Conservation (phyloP, 148 eudicot genomes). For the Silene latifolia region DNA sequence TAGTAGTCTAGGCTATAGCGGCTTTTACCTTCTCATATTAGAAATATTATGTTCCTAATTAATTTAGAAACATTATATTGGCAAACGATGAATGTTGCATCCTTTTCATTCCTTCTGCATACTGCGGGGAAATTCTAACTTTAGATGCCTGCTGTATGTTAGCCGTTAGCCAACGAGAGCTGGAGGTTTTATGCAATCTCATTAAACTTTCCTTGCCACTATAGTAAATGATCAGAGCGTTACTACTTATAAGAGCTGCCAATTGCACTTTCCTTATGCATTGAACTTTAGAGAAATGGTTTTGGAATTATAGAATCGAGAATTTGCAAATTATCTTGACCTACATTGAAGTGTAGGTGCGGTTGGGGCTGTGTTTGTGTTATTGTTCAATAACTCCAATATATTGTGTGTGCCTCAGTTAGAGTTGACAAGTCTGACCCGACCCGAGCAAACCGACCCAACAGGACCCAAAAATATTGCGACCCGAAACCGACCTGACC, state of each 20-base stretch:
- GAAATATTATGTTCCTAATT: background rate
- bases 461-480: too few relatives aligned
- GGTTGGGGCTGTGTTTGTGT: background rate
- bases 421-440: too few relatives aligned
- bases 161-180: background rate
- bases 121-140: background rate
- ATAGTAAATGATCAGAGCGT: background rate
- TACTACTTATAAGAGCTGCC: background rate
- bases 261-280: background rate
- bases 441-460: too few relatives aligned
- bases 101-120: background rate
- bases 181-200: background rate
- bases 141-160: background rate
- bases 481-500: too few relatives aligned
- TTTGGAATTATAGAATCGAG: background rate
- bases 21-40: background rate
- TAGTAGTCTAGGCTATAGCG: background rate
- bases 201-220: background rate
- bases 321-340: background rate
- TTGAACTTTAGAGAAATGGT: background rate
- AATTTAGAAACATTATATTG: background rate
- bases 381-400: background rate
- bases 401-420: background rate
- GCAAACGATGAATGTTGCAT: background rate
- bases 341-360: background rate